Evolutionary conservation across 257 asterid genomes (phyloP).

Genomic region (Lycium barbarum): DNA sequence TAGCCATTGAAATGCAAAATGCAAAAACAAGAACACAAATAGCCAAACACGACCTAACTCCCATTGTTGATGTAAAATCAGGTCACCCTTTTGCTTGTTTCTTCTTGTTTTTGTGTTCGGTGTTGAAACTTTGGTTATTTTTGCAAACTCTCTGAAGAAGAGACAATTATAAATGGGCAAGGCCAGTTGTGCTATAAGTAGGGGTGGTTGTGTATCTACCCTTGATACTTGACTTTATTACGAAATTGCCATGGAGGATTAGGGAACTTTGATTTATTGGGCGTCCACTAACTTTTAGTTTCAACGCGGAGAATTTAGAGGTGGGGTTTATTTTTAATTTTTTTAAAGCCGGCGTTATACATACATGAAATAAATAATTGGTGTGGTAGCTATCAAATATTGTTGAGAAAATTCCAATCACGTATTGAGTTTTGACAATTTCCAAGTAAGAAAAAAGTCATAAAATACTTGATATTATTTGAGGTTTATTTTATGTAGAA

Average conservation of each 20-base stretch:
- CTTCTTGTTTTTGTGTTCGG: background rate
- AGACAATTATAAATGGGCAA: background rate
- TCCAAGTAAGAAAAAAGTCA: background rate
- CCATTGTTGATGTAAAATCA: conserved; percentile 32
- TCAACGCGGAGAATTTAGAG: conserved; percentile 31
- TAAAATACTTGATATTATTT: background rate
- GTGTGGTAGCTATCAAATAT: conserved; percentile 13
- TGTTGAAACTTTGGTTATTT: background rate
- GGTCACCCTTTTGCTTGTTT: background rate
- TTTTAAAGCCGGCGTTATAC: background rate
- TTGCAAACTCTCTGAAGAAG: background rate
- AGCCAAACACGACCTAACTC: conserved; percentile 10
- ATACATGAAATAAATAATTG: background rate
- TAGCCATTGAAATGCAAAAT: conserved; percentile 36
- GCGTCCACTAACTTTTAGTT: conserved; percentile 33
- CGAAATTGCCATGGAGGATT: conserved; percentile 35
- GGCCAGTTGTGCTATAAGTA: conserved; percentile 30
- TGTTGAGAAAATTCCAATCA: conserved; percentile 21
- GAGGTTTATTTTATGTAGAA: background rate
- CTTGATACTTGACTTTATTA: background rate
- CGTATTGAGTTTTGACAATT: background rate
- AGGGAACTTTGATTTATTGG: conserved; percentile 29
- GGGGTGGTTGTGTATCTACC: background rate
- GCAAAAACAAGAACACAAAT: conserved; percentile 29
- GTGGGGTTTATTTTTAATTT: background rate